Evolutionary conservation across 2,329 filamentous ascomycete species (phyloP), one percentile per base, ranked within the genome.

Genomic region (Clonostachys solani): DNA sequence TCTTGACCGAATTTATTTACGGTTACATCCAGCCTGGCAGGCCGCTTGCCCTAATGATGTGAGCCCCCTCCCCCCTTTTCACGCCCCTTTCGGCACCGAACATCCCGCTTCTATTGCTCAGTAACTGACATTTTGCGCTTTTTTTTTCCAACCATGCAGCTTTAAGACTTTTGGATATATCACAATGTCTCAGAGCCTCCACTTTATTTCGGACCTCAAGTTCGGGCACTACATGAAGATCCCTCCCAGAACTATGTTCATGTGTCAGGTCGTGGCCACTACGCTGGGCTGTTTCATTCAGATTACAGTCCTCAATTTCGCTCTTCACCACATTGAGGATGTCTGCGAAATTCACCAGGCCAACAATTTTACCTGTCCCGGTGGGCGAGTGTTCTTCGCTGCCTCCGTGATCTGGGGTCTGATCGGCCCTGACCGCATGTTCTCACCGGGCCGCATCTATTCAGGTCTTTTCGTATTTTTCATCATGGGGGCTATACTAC

Each of bases 151-250:
- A 12, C 13, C 4, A 35, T 36, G 9, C 38, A 81, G 77, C 15
- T 83, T 83, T 65, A 83, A 83, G 62, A 83, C 78, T 0, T 83
- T 80, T 55, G 80, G 80, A 33, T 82, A 77, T 58, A 80, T 83
- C 50, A 82, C 78, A 46, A 68, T 65, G 64, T 80, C 77, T 2
- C 83, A 87, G 62, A 79, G 81, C 0, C 71, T 87, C 36, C 77
- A 72, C 54, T 87, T 87, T 57, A 73, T 81, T 12, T 72, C 78
- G 8, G 84, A 87, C 56, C 71, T 87, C 52, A 87, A 87, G 58
- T 81, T 86, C 41, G 84, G 81, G 6, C 85, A 88, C 59, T 89
- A 89, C 68, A 87, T 89, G 83, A 83, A 83, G 63, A 80, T 82
- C 10, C 83, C 84, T 0, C 83, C 82, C 13, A 72, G 81, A 16